phyloP scores from a whole-genome alignment of 768 basidiomycete genomes.

The Boletus edulis region DNA sequence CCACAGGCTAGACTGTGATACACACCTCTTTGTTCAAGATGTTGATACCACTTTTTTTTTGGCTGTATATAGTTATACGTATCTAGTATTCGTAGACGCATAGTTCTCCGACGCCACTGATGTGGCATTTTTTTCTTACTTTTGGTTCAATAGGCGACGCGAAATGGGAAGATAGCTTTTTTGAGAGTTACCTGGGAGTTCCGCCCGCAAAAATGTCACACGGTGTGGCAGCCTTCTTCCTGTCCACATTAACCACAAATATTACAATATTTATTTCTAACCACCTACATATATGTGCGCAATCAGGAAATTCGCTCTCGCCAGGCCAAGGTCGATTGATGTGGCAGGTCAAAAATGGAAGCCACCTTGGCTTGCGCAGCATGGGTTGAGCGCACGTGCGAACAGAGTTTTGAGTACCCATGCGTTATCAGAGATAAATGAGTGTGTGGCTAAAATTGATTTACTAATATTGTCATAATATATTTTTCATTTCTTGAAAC shows the following conservation, averaged over 20 bases:
- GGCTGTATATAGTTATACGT: slow-evolving; percentile 32
- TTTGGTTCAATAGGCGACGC: slow-evolving; percentile 8
- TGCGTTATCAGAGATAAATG: background rate
- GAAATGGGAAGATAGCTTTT: slow-evolving; percentile 12
- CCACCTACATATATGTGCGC: background rate
- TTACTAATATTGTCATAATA: too few relatives aligned
- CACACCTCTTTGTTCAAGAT: slow-evolving; percentile 16
- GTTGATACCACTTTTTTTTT: slow-evolving; percentile 5
- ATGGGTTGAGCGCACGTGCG: background rate
- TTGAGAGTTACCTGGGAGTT: background rate
- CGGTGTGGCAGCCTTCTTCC: slow-evolving; percentile 8
- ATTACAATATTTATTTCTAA: background rate
- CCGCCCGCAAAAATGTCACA: slow-evolving; percentile 9
- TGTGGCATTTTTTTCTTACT: background rate
- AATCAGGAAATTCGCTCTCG: slow-evolving; percentile 7
- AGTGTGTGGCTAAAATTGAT: too few relatives aligned
- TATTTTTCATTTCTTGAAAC: slow-evolving; percentile 7
- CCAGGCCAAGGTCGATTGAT: background rate
- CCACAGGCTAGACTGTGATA: slow-evolving; percentile 5
- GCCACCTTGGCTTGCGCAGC: background rate
- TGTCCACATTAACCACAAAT: background rate
- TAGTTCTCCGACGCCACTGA: background rate
- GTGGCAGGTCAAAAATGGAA: slow-evolving; percentile 1
- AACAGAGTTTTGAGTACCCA: slow-evolving; percentile 2
- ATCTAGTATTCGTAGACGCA: slow-evolving; percentile 23